Conservation (phyloP, 768 basidiomycete genomes). For the Tricholoma matsutake region DNA sequence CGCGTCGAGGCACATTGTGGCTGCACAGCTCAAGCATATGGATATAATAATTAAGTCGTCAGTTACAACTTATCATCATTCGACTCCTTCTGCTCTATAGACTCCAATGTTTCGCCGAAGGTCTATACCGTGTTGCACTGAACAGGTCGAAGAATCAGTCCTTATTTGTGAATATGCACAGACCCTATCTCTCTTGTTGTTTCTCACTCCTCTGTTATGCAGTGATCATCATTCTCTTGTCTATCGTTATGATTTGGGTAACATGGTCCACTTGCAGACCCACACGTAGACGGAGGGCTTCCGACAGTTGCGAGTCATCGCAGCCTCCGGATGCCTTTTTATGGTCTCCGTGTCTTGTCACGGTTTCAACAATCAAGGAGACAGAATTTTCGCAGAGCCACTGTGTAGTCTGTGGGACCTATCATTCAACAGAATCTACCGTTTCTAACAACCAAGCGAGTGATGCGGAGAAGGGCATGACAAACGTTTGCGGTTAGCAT, state of each 20-base stretch:
- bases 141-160: background rate
- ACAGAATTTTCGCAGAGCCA: background rate
- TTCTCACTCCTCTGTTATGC: background rate
- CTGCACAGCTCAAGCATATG: too few species aligned
- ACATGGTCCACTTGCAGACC: conserved; percentile 8
- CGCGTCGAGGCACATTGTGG: too few species aligned
- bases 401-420: background rate
- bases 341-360: background rate
- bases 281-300: background rate
- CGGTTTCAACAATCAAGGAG: background rate
- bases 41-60: background rate
- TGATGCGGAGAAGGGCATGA: conserved; percentile 3
- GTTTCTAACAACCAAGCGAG: background rate
- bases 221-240: conserved; percentile 13
- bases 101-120: background rate
- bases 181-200: background rate
- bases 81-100: background rate
- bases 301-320: conserved; percentile 3
- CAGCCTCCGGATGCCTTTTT: conserved; percentile 8
- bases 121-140: background rate
- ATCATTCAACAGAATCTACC: background rate
- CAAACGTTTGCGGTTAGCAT: background rate
- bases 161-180: background rate
- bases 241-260: conserved; percentile 7
- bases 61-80: background rate